Percentiles rank a stretch among this genome's conserved stretches.
Conservation (phyloP, 371 early-diverging fungal genomes). For the Mucor ambiguus region DNA sequence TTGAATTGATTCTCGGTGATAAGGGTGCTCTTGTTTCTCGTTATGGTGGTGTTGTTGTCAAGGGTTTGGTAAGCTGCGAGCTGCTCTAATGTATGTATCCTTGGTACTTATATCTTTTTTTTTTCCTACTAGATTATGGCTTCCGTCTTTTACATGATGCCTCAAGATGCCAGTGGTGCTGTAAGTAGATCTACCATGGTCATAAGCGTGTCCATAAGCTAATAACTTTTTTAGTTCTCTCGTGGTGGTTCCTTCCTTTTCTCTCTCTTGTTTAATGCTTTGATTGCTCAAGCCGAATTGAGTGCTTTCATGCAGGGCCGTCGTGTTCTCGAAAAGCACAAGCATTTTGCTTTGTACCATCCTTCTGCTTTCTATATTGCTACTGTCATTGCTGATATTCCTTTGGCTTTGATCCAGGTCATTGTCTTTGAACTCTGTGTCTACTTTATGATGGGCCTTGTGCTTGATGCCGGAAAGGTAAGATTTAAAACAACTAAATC, state of each 20-base stretch:
- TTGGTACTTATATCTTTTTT: too few relatives aligned
- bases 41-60: constrained; percentile 61
- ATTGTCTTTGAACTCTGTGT: constrained; percentile 40
- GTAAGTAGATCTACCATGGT: background rate
- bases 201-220: background rate
- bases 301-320: constrained; percentile 65
- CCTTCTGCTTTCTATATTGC: constrained; percentile 67
- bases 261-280: constrained; percentile 61
- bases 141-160: constrained; percentile 66
- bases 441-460: constrained; percentile 66
- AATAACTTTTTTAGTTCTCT: constrained; percentile 40
- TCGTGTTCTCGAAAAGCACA: constrained; percentile 70
- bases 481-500: background rate
- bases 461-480: constrained; percentile 56
- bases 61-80: too few relatives aligned
- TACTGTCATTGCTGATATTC: constrained; percentile 54
- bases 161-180: constrained; percentile 56
- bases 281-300: constrained; percentile 62
- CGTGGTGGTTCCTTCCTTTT: constrained; percentile 76
- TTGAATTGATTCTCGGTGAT: constrained; percentile 59
- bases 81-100: too few relatives aligned
- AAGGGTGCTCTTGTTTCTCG: constrained; percentile 57
- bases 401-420: constrained; percentile 48
- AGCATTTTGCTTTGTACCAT: constrained; percentile 66
- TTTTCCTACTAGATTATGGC: too few relatives aligned